Base-by-base conservation (phyloP, 2,329 filamentous ascomycete species). In the Arthrobotrys conoides region DNA sequence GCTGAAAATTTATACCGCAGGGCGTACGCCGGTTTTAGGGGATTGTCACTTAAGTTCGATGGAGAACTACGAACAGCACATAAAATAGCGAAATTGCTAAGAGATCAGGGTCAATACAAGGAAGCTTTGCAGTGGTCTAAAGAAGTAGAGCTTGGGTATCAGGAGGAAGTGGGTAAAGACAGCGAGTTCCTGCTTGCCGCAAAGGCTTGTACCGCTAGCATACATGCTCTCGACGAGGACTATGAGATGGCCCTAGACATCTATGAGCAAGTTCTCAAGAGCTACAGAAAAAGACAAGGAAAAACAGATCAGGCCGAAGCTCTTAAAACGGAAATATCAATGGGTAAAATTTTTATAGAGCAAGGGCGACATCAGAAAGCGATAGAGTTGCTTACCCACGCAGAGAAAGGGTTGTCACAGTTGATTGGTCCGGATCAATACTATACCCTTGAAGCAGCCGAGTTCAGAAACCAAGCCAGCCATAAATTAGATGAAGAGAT, bases 1-100 rank as follows among this genome's bases (percentile, higher is more conserved):
- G 69, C 69, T 8, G 69, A 71, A 12, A 12, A 44, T 24, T 10
- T 2, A 12, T 71, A 71, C 22, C 61, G 16, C 12, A 65, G 33
- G 12, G 57, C 48, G 5, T 27, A 65, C 12, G 30, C 14, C 9
- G 69, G 57, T 10, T 65, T 65, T 5, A 44, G 46, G 48, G 48
- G 22, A 9, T 10, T 55, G 6, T 8, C 38, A 36, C 24, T 53
- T 2, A 20, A 16, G 16, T 3, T 33, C 3, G 20, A 30, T n/a
- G 69, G 55, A 20, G 57, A 55, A 12, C 48, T 65, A 9, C 59
- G n/a, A 16, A 38, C 12, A 4, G 69, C 69, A 36, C 57, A 49
- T 9, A 65, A 65, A 5, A 44, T 64, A 22, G 57, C 69, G 10
- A 16, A 33, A 33, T 20, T n/a, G 2, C 33, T 71, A 18, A n/a